Percentiles rank a stretch among this genome's conserved stretches.
Conservation (phyloP, 192 early-diverging fungal species). For the Umbelopsis vinacea region DNA sequence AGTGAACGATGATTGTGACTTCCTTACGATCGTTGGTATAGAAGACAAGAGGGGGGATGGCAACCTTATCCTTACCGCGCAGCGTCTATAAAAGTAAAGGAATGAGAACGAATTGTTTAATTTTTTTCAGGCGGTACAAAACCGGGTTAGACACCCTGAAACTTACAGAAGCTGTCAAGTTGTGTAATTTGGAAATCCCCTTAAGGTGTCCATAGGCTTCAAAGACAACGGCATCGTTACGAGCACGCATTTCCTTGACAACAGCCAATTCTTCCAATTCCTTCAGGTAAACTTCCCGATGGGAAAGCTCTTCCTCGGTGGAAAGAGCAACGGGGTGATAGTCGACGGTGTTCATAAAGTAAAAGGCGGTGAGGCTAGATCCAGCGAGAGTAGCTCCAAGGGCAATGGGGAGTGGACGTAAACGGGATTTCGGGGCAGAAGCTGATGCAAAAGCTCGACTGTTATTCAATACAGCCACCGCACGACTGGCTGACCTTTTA, state of each 20-base stretch:
- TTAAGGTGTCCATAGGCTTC: conserved; percentile 32
- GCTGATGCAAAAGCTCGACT: conserved; percentile 6
- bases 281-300: background rate
- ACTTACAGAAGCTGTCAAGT: conserved; percentile 39
- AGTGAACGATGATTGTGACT: conserved; percentile 58
- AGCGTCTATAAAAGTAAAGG: conserved; percentile 37
- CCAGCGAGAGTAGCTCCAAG: conserved; percentile 5
- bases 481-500: conserved; percentile 17
- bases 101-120: background rate
- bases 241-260: conserved; percentile 27
- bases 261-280: conserved; percentile 16
- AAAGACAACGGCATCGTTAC: conserved; percentile 25
- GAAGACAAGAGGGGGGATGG: conserved; percentile 56
- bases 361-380: conserved; percentile 15
- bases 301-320: background rate
- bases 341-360: conserved; percentile 15
- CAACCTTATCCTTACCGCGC: conserved; percentile 59
- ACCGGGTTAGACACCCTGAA: background rate
- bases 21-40: conserved; percentile 51
- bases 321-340: conserved; percentile 11
- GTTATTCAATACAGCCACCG: background rate
- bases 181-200: conserved; percentile 24
- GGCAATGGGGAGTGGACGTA: conserved; percentile 11
- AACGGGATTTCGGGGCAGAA: background rate
- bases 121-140: background rate